These are phyloP conservation scores for Halophytophthora polymorphica DNA, from an alignment of 352 stramenopile genomes.

Conservation along the genomic window DNA sequence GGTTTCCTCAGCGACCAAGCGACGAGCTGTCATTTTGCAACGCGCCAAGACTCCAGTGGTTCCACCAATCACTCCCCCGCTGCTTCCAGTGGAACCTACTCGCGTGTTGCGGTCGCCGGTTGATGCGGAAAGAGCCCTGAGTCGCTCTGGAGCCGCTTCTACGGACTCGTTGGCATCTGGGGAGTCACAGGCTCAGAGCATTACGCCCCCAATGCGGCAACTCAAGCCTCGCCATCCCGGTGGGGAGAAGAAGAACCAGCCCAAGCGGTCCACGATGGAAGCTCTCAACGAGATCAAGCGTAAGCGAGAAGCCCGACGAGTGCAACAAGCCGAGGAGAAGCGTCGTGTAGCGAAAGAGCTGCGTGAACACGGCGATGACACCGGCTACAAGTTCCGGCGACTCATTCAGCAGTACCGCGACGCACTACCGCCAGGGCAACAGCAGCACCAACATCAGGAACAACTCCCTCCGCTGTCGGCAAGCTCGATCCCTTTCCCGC, in stretches of 20 bases:
- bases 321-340: constrained; percentile 61
- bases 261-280: constrained; percentile 47
- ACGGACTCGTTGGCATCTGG: constrained; percentile 2
- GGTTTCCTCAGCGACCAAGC: constrained; percentile 18
- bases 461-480: constrained; percentile 19
- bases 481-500: constrained; percentile 15
- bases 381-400: constrained; percentile 71
- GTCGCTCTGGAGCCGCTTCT: background rate
- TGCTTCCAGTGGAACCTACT: constrained; percentile 2
- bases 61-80: constrained; percentile 5
- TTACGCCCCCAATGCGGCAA: constrained; percentile 3
- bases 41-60: constrained; percentile 13
- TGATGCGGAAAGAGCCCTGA: constrained; percentile 7
- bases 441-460: constrained; percentile 14
- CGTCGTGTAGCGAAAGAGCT: constrained; percentile 61
- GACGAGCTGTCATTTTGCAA: constrained; percentile 5
- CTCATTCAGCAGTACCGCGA: constrained; percentile 61
- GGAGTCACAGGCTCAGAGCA: constrained; percentile 5
- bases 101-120: constrained; percentile 8
- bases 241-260: constrained; percentile 21
- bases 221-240: constrained; percentile 7
- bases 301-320: constrained; percentile 60
- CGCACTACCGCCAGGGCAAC: constrained; percentile 30
- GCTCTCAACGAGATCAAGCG: constrained; percentile 68
- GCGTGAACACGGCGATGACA: constrained; percentile 62